phyloP scores from a whole-genome alignment of 495 filamentous ascomycete species.

The Hypoxylon intermedium region DNA sequence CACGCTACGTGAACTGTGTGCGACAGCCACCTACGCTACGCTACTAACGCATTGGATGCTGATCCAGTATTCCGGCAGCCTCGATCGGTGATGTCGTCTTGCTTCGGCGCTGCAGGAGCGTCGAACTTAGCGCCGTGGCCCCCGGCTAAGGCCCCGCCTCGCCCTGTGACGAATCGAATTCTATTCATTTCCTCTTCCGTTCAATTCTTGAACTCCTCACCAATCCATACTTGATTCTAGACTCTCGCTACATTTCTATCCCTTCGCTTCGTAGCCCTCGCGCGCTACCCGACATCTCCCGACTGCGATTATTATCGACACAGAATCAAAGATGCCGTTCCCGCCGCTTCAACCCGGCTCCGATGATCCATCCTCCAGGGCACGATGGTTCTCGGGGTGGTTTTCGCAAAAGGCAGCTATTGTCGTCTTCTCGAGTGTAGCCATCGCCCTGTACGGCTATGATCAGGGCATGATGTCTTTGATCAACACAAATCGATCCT shows the following conservation, averaged over 20 bases:
- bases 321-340: neutral
- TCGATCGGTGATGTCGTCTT: neutral
- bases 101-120: neutral
- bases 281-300: neutral
- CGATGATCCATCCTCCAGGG: neutral
- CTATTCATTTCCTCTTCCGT: neutral
- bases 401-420: constrained; percentile 53
- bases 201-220: neutral
- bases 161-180: neutral
- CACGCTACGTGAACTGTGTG: neutral
- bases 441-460: constrained; percentile 67
- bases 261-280: too few relatives aligned
- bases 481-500: constrained; percentile 64
- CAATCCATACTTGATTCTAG: too few relatives aligned
- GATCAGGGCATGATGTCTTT: constrained; percentile 66
- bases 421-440: constrained; percentile 60
- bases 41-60: neutral
- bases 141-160: neutral
- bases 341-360: neutral
- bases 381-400: neutral
- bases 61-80: neutral
- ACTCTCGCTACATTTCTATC: too few relatives aligned
- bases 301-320: neutral
- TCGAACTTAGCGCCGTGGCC: neutral
- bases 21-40: neutral